phyloP scores from a whole-genome alignment of 192 early-diverging fungal species.

The Coemansia guatemalensis region DNA sequence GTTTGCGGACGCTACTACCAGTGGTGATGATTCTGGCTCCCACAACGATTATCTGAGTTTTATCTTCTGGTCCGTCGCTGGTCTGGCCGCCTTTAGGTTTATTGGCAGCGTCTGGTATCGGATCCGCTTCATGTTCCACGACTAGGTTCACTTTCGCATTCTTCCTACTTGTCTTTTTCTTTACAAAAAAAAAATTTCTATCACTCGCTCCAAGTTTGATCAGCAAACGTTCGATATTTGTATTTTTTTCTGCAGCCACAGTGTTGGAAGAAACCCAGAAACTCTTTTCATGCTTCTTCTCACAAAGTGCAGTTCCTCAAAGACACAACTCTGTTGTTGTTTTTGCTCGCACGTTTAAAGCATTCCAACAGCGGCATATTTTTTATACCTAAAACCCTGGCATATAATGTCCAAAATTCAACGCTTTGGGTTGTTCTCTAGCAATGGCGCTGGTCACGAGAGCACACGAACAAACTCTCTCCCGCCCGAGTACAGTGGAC shows the following conservation, averaged over 20 bases:
- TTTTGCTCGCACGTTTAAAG: not conserved
- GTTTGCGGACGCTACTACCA: conserved; percentile 41
- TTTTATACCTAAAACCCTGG: not conserved
- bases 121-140: conserved; percentile 54
- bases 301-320: not conserved
- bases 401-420: conserved; percentile 12
- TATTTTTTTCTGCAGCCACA: not conserved
- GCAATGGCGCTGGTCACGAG: not conserved
- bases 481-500: not conserved
- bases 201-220: no score
- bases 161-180: not conserved
- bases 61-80: conserved; percentile 86
- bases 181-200: not conserved
- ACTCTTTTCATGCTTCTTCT: no score
- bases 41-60: conserved; percentile 78
- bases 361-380: not conserved
- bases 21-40: conserved; percentile 39
- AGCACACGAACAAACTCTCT: not conserved
- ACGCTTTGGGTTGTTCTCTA: conserved; percentile 15
- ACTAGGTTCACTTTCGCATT: conserved; percentile 12
- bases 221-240: no score
- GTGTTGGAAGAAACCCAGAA: no score
- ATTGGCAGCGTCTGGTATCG: conserved; percentile 74
- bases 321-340: not conserved
- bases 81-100: conserved; percentile 70